Percentiles rank a stretch among this genome's conserved stretches.
These are phyloP conservation scores for Acanthamoeba lenticulata DNA, from an alignment of 208 protist species.

Conservation along the genomic window DNA sequence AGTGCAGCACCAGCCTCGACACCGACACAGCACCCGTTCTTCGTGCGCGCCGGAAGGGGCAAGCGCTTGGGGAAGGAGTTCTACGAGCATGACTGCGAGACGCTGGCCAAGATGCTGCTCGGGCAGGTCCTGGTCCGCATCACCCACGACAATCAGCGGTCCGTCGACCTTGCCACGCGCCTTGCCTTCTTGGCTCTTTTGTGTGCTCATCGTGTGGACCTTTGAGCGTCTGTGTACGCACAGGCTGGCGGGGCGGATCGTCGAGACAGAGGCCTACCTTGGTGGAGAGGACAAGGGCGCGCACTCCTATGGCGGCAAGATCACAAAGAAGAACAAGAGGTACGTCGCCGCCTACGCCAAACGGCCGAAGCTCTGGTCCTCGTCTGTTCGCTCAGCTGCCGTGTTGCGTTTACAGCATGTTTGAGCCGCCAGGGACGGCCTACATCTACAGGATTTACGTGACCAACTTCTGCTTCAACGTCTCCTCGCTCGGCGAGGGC, in stretches of 20 bases:
- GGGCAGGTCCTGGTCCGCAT: slow-evolving; percentile 31
- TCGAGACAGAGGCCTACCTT: slow-evolving; percentile 33
- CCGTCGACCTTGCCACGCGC: too few relatives aligned
- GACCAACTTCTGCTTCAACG: slow-evolving; percentile 38
- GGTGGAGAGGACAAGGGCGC: slow-evolving; percentile 36
- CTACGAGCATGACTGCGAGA: slow-evolving; percentile 26
- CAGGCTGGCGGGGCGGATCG: slow-evolving; percentile 11
- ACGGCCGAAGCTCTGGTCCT: background rate
- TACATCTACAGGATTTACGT: slow-evolving; percentile 55
- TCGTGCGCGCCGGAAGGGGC: background rate
- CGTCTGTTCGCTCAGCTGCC: too few relatives aligned
- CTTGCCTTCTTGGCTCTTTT: too few relatives aligned
- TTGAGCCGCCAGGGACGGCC: slow-evolving; percentile 17
- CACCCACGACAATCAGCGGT: slow-evolving; percentile 2
- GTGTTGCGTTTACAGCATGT: slow-evolving; percentile 3
- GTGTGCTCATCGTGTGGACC: background rate
- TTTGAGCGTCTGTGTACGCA: background rate
- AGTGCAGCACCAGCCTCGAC: background rate
- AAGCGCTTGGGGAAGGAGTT: slow-evolving; percentile 4
- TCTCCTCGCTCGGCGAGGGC: slow-evolving; percentile 2
- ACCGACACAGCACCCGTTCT: background rate
- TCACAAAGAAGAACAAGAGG: slow-evolving; percentile 48
- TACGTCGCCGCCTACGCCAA: background rate
- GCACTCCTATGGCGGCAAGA: slow-evolving; percentile 38
- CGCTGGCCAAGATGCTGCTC: slow-evolving; percentile 26